Evolutionary conservation across 2,329 filamentous ascomycete genomes (phyloP), one percentile per base, ranked within the genome.

Genomic region (Arthrobotrys iridis): DNA sequence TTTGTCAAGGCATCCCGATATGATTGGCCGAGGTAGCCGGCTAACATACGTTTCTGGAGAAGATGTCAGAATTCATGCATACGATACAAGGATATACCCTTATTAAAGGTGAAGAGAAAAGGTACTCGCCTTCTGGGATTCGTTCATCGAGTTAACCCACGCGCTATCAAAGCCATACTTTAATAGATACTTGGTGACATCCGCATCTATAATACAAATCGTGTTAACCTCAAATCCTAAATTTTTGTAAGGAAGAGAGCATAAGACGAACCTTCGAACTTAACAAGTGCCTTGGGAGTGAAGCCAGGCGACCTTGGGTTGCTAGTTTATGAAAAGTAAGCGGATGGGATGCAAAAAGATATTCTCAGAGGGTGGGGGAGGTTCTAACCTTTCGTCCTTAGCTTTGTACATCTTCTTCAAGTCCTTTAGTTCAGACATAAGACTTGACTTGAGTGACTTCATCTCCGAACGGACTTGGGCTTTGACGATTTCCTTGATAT

Each of bases 401-500:
- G 71, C 63, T 28, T 75, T 75, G 41, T 75, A 75, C 22, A 75
- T 59, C 30, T 75, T 75, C 63, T 75, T 75, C 15, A 75, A 30
- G 28, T 75, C 71, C 41, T 75, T 75, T 7, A 75, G 37, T 41
- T 75, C 71, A 11, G 71, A 48, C 37, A 65, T 75, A 1, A 75
- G 24, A 24, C 57, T 64, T 24, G 71, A 75, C 30, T 75, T 75
- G 37, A 75, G 63, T 6, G 71, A 45, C 48, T 75, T 75, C 71
- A 75, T 68, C 37, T 75, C 71, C 33, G 71, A 75, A 30, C 71
- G 71, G 71, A 75, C 71, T 20, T 75, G 71, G 30, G 71, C 71
- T 58, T 75, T 75, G 28, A 75, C 71, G 48, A 75, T 75, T 20
- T 75, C 71, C 18, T 75, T 75, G 18, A 75, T 75, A 33, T 75